A percentile compares a stretch with the other conserved stretches of the same genome.
Evolutionary conservation across 768 basidiomycete species (phyloP).

Genomic region (Kwoniella mangroviensis): DNA sequence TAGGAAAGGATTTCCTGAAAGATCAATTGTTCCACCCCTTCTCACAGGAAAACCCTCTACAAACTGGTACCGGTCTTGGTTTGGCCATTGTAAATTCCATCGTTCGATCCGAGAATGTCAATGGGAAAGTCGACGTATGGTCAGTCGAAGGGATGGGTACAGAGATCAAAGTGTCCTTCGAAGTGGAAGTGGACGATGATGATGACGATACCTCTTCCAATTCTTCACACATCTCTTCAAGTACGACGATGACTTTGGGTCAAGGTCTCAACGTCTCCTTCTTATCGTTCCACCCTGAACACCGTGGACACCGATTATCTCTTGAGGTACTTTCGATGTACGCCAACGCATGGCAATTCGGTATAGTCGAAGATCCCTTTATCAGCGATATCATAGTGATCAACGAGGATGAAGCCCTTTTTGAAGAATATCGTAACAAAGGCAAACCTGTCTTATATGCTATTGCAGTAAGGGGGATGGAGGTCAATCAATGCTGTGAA

Average conservation of each 20-base stretch:
- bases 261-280: conserved; percentile 64
- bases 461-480: conserved; percentile 66
- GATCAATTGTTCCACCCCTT: conserved; percentile 97
- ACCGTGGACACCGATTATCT: conserved; percentile 73
- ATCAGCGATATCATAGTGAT: conserved; percentile 74
- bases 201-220: conserved; percentile 48
- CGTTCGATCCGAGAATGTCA: conserved; percentile 78
- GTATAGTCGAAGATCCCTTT: conserved; percentile 55
- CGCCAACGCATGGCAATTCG: conserved; percentile 76
- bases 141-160: conserved; percentile 89
- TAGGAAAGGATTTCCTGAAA: conserved; percentile 89
- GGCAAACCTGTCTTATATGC: conserved; percentile 75
- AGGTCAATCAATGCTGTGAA: conserved; percentile 62
- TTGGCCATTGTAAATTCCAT: conserved; percentile 95
- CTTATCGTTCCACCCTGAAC: conserved; percentile 70
- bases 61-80: conserved; percentile 90
- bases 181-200: conserved; percentile 68
- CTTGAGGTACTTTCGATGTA: conserved; percentile 69
- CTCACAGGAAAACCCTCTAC: conserved; percentile 92
- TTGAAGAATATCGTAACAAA: conserved; percentile 66
- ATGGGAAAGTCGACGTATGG: conserved; percentile 91
- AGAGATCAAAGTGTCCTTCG: conserved; percentile 84
- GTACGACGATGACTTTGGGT: conserved; percentile 25
- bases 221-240: conserved; percentile 17
- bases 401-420: conserved; percentile 73